Base-by-base conservation (phyloP, 1,284 basidiomycete species). In the Ceratobasidium papillatum region DNA sequence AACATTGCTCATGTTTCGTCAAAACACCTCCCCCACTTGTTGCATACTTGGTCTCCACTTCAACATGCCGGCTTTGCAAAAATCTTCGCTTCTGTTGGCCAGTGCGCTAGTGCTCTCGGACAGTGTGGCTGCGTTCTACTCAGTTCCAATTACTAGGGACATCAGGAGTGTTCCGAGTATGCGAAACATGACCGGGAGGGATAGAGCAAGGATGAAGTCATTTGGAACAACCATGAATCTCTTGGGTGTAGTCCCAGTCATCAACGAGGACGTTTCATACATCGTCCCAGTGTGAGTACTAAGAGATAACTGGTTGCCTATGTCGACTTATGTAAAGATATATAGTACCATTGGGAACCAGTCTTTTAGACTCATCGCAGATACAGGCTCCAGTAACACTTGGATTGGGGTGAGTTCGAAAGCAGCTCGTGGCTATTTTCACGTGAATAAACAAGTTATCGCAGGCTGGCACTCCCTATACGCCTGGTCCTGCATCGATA, bases 381-480 rank as follows among this genome's bases (percentile, higher is more conserved):
- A 76, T 51, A 76, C 75, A 0, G 75, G 75, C 27, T 66, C 62
- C n/a, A 58, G 69, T 32, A 74, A 76, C 38, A 76, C 73, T 47
- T 76, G 75, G 75, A 45, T 74, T 32, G 58, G 74, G 34, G 74
- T 68, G n/a, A 68, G 64, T 47, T 34, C 12, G 17, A n/a, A 5
- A 25, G 17, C 45, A 14, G 34, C 43, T 19, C n/a, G n/a, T n/a
- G n/a, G n/a, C 25, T 49, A 7, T 12, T 51, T 2, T 7, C 1
- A 30, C 4, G 12, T 47, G 19, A 49, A 19, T 36, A 9, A 36
- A 5, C 30, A 22, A 3, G 12, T n/a, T n/a, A 11, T 49, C 17
- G 22, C 14, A 45, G 49, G 45, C 63, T 9, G 61, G 47, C 9
- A 75, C 65, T n/a, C 36, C 52, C 1, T 63, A 75, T 43, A 74